These are phyloP conservation scores for Cyberlindnera euphorbiae DNA, from an alignment of 805 yeast species.

Conservation along the genomic window DNA sequence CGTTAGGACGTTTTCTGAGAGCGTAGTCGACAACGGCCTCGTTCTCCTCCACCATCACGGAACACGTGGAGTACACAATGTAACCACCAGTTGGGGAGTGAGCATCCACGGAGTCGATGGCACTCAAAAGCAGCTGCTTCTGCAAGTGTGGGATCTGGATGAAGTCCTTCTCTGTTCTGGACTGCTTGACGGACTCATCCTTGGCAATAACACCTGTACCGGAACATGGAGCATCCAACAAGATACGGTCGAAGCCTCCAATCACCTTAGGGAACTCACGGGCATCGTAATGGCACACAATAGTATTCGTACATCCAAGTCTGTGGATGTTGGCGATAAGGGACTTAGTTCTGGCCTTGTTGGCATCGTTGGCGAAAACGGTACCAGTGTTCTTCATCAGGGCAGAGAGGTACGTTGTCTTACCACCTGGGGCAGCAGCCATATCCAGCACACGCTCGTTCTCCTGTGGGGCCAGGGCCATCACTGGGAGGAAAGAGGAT, in stretches of 20 bases:
- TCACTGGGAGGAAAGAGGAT: slow-evolving; percentile 93
- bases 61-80: slow-evolving; percentile 96
- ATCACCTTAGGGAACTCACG: slow-evolving; percentile 97
- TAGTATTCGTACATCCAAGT: slow-evolving; percentile 92
- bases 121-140: slow-evolving; percentile 87
- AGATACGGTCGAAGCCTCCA: slow-evolving; percentile 94
- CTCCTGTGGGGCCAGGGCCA: slow-evolving; percentile 97
- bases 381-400: slow-evolving; percentile 97
- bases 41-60: slow-evolving; percentile 96
- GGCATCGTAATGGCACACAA: slow-evolving; percentile 97
- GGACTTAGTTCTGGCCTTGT: slow-evolving; percentile 93
- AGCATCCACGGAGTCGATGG: slow-evolving; percentile 96
- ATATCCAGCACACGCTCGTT: slow-evolving; percentile 93
- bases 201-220: slow-evolving; percentile 99
- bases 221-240: slow-evolving; percentile 98
- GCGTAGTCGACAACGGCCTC: slow-evolving; percentile 99
- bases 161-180: slow-evolving; percentile 94
- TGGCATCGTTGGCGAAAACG: slow-evolving; percentile 95
- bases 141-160: slow-evolving; percentile 95
- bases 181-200: slow-evolving; percentile 90
- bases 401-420: slow-evolving; percentile 91
- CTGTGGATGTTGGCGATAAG: slow-evolving; percentile 96
- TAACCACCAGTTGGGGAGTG: slow-evolving; percentile 87
- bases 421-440: slow-evolving; percentile 99
- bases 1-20: slow-evolving; percentile 92